A percentile compares a stretch with the other conserved stretches of the same genome.
phyloP scores from a whole-genome alignment of 106 monocot species.

The Allium sativum region DNA sequence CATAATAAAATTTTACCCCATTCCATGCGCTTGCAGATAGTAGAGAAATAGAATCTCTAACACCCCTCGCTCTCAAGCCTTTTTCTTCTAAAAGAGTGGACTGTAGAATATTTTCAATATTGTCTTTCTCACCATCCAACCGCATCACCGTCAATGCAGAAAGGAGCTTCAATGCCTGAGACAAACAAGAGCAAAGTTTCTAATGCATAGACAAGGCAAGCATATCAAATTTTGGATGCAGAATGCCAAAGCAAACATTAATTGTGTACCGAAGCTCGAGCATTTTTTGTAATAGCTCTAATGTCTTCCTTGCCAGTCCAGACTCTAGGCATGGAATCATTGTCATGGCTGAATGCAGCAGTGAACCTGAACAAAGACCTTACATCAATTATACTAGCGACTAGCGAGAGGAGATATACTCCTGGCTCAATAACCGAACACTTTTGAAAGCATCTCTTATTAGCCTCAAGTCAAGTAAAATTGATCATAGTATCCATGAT shows the following conservation, averaged over 20 bases:
- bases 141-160: conserved; percentile 52
- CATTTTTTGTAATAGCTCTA: conserved; percentile 40
- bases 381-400: no score
- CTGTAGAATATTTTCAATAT: conserved; percentile 35
- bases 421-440: no score
- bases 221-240: background rate
- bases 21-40: conserved; percentile 61
- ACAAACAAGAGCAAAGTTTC: background rate
- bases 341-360: conserved; percentile 59
- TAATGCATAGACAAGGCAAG: no score
- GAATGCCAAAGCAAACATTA: background rate
- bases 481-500: no score
- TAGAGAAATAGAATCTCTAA: conserved; percentile 28
- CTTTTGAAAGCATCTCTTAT: no score
- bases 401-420: no score
- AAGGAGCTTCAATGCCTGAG: conserved; percentile 57
- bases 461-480: no score
- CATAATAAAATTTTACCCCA: conserved; percentile 19
- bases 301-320: conserved; percentile 85
- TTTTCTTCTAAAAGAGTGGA: conserved; percentile 38
- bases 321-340: conserved; percentile 74
- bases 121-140: conserved; percentile 50
- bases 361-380: conserved; percentile 42
- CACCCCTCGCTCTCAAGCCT: conserved; percentile 11
- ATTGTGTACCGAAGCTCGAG: conserved; percentile 35